Conservation (phyloP, 1,284 basidiomycete genomes). For the Marasmius sp. region DNA sequence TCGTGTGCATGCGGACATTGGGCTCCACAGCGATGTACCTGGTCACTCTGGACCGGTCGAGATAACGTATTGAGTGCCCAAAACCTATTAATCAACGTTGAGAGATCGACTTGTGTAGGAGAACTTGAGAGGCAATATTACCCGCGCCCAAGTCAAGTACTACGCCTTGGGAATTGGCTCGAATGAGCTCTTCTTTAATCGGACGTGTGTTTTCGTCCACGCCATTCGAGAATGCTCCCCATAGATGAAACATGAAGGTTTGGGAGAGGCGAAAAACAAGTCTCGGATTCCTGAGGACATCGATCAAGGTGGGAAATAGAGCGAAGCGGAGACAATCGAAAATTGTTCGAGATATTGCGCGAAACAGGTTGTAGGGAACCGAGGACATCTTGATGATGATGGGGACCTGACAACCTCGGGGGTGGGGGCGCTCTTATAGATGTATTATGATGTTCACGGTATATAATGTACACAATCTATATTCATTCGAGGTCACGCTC, state of each 20-base stretch:
- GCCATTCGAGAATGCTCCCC: constrained; percentile 50
- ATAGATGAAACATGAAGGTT: constrained; percentile 37
- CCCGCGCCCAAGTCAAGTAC: constrained; percentile 75
- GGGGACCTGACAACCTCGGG: neutral
- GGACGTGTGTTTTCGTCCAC: constrained; percentile 43
- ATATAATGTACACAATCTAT: too few relatives aligned
- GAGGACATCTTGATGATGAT: neutral
- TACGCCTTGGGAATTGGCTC: constrained; percentile 53
- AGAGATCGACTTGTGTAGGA: neutral
- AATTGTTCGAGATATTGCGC: neutral
- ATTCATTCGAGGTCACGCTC: too few relatives aligned
- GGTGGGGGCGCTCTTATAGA: neutral
- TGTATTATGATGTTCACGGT: too few relatives aligned
- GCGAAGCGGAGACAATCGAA: neutral
- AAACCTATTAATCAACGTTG: neutral
- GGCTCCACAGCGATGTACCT: constrained; percentile 72
- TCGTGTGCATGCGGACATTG: constrained; percentile 59
- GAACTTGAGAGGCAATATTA: constrained; percentile 22
- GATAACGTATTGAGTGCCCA: constrained; percentile 61
- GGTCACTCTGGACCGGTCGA: constrained; percentile 52
- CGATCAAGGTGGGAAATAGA: neutral
- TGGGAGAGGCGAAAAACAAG: neutral
- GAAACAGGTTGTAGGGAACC: neutral
- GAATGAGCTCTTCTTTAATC: constrained; percentile 51
- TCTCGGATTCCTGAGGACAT: neutral